Conservation (phyloP, 1,284 basidiomycete genomes). For the Salmacisia buchloeana region DNA sequence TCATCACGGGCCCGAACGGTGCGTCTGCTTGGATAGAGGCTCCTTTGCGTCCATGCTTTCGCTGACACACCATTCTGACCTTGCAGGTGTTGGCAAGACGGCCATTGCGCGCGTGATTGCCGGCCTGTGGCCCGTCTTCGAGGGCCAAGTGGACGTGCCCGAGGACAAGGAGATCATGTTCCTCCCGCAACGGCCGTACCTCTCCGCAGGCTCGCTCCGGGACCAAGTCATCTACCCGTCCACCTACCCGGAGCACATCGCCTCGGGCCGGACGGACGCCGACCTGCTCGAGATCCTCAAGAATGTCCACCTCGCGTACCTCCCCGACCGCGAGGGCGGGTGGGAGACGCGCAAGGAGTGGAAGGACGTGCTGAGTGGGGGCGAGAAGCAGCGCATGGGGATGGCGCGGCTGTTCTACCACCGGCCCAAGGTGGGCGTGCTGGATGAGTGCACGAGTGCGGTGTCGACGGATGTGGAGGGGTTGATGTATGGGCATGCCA, state of each 20-base stretch:
- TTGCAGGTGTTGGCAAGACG: conserved; percentile 72
- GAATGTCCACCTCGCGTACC: conserved; percentile 75
- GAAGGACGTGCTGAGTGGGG: conserved; percentile 69
- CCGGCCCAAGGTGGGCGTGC: conserved; percentile 59
- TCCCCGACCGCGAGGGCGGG: conserved; percentile 78
- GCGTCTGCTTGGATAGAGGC: not conserved
- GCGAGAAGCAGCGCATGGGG: conserved; percentile 74
- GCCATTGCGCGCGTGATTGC: conserved; percentile 84
- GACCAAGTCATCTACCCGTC: conserved; percentile 64
- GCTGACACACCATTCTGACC: conserved; percentile 16
- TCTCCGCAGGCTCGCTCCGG: conserved; percentile 75
- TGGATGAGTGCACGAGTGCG: conserved; percentile 83
- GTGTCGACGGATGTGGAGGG: conserved; percentile 96
- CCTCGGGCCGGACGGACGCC: conserved; percentile 59
- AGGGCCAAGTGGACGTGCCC: conserved; percentile 48
- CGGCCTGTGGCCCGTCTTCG: conserved; percentile 69
- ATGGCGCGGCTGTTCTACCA: conserved; percentile 72
- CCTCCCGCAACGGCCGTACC: conserved; percentile 85
- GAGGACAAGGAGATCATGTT: conserved; percentile 64
- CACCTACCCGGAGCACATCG: conserved; percentile 43
- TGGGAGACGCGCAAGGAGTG: conserved; percentile 79
- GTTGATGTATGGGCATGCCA: conserved; percentile 88
- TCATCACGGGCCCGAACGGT: conserved; percentile 77
- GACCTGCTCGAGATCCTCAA: conserved; percentile 70
- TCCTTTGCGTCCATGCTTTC: conserved; percentile 29